Base-by-base conservation (phyloP, 2,329 filamentous ascomycete species). In the Alternaria metachromatica region DNA sequence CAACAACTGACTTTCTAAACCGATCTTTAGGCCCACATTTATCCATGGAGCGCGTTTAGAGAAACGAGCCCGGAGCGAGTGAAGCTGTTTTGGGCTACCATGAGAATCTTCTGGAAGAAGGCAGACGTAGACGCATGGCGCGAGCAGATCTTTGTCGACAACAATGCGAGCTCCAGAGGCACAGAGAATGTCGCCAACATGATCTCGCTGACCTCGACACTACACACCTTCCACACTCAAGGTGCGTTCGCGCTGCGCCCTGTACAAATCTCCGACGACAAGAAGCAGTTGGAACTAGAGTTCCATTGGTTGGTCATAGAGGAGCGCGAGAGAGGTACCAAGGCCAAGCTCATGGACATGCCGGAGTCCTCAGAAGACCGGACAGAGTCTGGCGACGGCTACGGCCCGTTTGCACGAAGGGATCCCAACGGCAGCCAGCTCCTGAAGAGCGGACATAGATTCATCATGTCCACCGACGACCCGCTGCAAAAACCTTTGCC, bases 111-210 rank as follows among this genome's bases (percentile, higher is more conserved):
- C 10, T 64, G 62, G 62, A 46, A 51, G 8, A 3, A 45, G 21
- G 58, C 60, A 28, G 55, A 60, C 43, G 62, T 67, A 45, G 41
- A 62, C 20, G 25, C 20, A 56, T 67, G 64, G 60, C 28, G 20
- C 23, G 54, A 12, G 0, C 53, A 59, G 26, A 23, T 61, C 23
- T 64, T 64, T 44, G 50, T 26, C n/a, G 48, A 63, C 12, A 7
- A 60, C 57, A 33, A 13, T 6, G 4, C 3, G 26, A 48, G 1
- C 6, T 33, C 2, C 13, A 15, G 43, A 23, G 48, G 61, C 30
- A 67, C 55, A 13, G 68, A 69, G 62, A 70, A 55, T 26, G 58
- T 70, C 49, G 62, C 64, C 37, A 70, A 70, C 60, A 70, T 67
- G 66, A 33, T 69, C 18, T 60, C 62, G 21, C 51, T 69, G 6